Base-by-base conservation (phyloP, 108 stramenopile genomes). In the Nannochloropsis salina region DNA sequence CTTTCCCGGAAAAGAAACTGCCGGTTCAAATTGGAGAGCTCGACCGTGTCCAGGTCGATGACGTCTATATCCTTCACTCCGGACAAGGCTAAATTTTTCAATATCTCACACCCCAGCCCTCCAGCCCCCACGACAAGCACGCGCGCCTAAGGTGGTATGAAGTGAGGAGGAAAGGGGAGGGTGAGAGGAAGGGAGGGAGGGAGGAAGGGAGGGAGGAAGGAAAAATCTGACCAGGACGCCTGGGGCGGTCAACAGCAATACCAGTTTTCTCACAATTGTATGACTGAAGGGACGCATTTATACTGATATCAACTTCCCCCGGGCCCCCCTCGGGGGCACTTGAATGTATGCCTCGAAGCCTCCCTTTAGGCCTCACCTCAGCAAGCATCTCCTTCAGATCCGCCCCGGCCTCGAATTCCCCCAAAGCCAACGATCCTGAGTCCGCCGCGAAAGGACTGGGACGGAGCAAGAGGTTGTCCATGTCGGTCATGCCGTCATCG, bases 1-100 rank as follows among this genome's bases (percentile, higher is more conserved):
- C 3, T 91, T 42, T 90, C 82, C 22, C 98, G 93, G 88, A 97
- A 99, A 1, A 97, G 92, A 44, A 97, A 94, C 86, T 98, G 97
- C 81, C 99, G 93, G 92, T 99, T 99, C 84, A 99, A 90, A 90
- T 99, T 99, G 80, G 95, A 95, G 21, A 99, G 94, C 89, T 99
- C 99, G 88, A 99, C 99, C 79, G 98, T 96, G 87, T 99, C 99
- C 47, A 99, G 86, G 92, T 99, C 99, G 86, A 98, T 95, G 42
- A 97, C 95, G 84, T 96, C 90, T 42, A 98, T 95, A 82, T 95
- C 85, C 9, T 91, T 92, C 92, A 98, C 97, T 20, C 87, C 98
- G 9, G 88, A 91, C 20, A 98, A 92, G 3, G 97, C 96, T 41
- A 99, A 94, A 90, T 98, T 94, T 90, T 99, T 99, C 42, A 97